Evolutionary conservation across 345 rosid species (phyloP).

Genomic region (Raphanus raphanistrum): DNA sequence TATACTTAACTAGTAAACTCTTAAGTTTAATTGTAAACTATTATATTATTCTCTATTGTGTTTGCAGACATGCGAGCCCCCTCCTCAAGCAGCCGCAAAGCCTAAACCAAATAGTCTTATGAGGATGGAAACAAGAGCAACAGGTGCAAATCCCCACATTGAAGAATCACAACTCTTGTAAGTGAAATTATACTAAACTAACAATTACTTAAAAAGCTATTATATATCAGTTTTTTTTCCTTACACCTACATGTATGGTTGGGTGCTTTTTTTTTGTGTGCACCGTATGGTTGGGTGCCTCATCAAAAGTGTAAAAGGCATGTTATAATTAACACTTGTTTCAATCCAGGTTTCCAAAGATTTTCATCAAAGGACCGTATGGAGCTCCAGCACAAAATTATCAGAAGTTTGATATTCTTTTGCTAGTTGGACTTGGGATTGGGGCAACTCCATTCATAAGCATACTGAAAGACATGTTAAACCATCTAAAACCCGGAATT

Average conservation of each 20-base stretch:
- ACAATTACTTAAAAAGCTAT: not conserved
- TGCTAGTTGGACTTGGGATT: conserved; percentile 85
- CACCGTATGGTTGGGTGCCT: not conserved
- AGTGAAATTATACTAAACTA: conserved; percentile 16
- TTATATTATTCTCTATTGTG: not conserved
- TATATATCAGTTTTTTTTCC: not conserved
- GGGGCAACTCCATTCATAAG: conserved; percentile 98
- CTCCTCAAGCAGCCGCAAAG: conserved; percentile 38
- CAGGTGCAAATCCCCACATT: conserved; percentile 36
- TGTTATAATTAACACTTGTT: not conserved
- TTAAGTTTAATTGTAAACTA: not conserved
- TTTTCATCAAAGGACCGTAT: conserved; percentile 80
- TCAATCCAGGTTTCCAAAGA: conserved; percentile 63
- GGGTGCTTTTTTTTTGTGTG: not conserved
- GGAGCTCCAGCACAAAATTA: conserved; percentile 97
- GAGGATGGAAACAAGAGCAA: conserved; percentile 72
- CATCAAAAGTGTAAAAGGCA: not conserved
- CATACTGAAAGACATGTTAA: conserved; percentile 80
- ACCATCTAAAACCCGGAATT: conserved; percentile 52
- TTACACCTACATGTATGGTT: not conserved
- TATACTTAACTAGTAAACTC: not conserved
- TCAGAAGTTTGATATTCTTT: conserved; percentile 69
- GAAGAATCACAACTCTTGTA: conserved; percentile 58
- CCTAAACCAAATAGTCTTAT: conserved; percentile 49
- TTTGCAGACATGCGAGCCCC: conserved; percentile 71